Percentiles rank a stretch among this genome's conserved stretches.
Evolutionary conservation across 441 rosid species (phyloP).

Genomic region (Pelargonium citronellum): DNA sequence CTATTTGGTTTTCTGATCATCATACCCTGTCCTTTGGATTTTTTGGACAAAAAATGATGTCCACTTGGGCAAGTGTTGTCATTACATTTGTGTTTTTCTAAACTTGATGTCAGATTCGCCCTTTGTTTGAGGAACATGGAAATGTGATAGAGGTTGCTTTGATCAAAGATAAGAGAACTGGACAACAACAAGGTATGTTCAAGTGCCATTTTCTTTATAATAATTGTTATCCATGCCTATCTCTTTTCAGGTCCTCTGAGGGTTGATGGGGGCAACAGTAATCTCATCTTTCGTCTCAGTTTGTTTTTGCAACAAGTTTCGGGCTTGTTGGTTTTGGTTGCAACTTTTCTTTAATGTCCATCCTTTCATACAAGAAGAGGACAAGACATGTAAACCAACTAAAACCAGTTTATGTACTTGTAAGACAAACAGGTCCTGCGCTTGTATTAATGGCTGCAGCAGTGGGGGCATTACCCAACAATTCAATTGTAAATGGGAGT

Average conservation of each 20-base stretch:
- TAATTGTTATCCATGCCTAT: slow-evolving; percentile 41
- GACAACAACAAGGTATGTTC: slow-evolving; percentile 90
- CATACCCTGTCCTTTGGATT: not conserved
- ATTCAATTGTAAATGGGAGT: slow-evolving; percentile 39
- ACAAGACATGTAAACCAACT: slow-evolving; percentile 49
- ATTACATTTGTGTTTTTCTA: slow-evolving; percentile 1
- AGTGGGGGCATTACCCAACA: slow-evolving; percentile 40
- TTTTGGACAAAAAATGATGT: not conserved
- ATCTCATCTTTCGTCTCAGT: slow-evolving; percentile 75
- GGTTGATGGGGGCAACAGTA: slow-evolving; percentile 90
- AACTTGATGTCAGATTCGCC: slow-evolving; percentile 56
- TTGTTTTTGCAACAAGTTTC: slow-evolving; percentile 68
- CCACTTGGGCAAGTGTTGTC: slow-evolving; percentile 2
- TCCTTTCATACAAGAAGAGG: slow-evolving; percentile 53
- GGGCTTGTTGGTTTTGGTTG: slow-evolving; percentile 65
- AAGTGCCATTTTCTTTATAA: slow-evolving; percentile 33
- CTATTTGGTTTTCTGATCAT: slow-evolving; percentile 11
- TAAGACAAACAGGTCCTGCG: slow-evolving; percentile 44
- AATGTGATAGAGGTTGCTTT: slow-evolving; percentile 90
- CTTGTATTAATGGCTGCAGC: slow-evolving; percentile 50
- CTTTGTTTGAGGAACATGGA: slow-evolving; percentile 84
- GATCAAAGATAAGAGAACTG: slow-evolving; percentile 94
- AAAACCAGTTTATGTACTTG: slow-evolving; percentile 43
- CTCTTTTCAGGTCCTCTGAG: slow-evolving; percentile 78
- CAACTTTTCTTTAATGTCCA: slow-evolving; percentile 37